Conservation (phyloP, 2,329 filamentous ascomycete species). For the Hypomyces perniciosus region DNA sequence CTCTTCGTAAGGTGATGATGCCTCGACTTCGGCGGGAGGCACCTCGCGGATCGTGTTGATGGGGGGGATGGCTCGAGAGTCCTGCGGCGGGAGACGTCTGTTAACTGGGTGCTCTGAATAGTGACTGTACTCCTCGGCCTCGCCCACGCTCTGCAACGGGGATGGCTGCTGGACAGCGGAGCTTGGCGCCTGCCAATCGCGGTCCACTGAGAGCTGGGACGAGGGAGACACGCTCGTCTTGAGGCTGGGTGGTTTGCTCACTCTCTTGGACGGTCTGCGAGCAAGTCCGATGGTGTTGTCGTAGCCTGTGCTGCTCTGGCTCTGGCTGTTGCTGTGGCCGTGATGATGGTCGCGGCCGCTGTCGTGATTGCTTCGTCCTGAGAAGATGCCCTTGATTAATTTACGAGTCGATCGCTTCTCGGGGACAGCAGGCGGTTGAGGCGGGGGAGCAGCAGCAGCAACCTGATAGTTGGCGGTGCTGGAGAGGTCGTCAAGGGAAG, state of each 20-base stretch:
- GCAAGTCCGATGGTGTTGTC: slow-evolving; percentile 44
- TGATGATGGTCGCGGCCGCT: slow-evolving; percentile 20
- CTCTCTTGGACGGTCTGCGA: slow-evolving; percentile 53
- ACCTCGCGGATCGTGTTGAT: slow-evolving; percentile 43
- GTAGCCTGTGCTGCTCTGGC: slow-evolving; percentile 30
- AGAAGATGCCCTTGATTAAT: slow-evolving; percentile 50
- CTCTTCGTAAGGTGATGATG: slow-evolving; percentile 42
- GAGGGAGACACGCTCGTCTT: slow-evolving; percentile 34
- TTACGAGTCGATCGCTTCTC: slow-evolving; percentile 48
- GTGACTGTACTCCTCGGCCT: slow-evolving; percentile 31
- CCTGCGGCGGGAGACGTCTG: slow-evolving; percentile 35
- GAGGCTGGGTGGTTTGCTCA: slow-evolving; percentile 42
- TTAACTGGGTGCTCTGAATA: slow-evolving; percentile 33
- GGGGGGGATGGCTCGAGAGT: slow-evolving; percentile 27
- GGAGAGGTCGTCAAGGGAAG: slow-evolving; percentile 21
- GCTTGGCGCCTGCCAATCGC: slow-evolving; percentile 18
- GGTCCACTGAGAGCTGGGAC: slow-evolving; percentile 12
- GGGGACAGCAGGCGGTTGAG: slow-evolving; percentile 24
- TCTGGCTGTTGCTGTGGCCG: slow-evolving; percentile 26
- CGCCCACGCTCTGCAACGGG: slow-evolving; percentile 40
- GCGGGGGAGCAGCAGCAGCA: slow-evolving; percentile 29
- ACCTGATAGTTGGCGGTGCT: slow-evolving; percentile 19
- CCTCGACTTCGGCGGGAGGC: slow-evolving; percentile 36
- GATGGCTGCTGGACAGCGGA: slow-evolving; percentile 25
- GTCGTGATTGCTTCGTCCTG: slow-evolving; percentile 19